phyloP scores from a whole-genome alignment of 2,329 filamentous ascomycete genomes.

The Xenoacremonium recifei region DNA sequence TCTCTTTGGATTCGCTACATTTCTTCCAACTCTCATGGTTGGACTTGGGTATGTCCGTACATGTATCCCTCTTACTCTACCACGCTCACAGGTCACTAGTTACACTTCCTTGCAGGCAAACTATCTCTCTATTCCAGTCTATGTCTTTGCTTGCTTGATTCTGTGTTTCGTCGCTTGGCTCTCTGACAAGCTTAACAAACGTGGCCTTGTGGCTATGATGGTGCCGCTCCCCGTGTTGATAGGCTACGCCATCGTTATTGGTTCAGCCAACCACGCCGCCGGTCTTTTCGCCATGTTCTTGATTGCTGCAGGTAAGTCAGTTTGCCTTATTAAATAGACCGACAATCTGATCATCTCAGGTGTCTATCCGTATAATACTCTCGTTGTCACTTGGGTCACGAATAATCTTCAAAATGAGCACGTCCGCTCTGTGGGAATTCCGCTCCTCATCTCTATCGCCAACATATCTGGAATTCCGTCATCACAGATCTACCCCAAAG shows the following conservation, averaged over 20 bases:
- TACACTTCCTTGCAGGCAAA: constrained; percentile 30
- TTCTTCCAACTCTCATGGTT: constrained; percentile 34
- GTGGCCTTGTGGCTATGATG: constrained; percentile 17
- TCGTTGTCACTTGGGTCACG: constrained; percentile 37
- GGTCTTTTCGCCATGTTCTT: constrained; percentile 26
- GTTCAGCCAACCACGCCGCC: constrained; percentile 20
- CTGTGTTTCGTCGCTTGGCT: constrained; percentile 9
- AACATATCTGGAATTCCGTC: constrained; percentile 48
- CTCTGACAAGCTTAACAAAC: constrained; percentile 23
- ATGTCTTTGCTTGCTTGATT: constrained; percentile 24
- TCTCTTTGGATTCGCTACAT: constrained; percentile 34
- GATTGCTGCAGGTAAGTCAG: constrained; percentile 12
- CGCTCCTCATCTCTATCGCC: constrained; percentile 44
- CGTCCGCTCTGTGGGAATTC: constrained; percentile 45
- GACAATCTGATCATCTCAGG: too few relatives aligned
- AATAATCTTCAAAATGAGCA: constrained; percentile 48
- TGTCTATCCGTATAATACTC: neutral
- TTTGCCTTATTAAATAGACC: too few relatives aligned
- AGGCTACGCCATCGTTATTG: constrained; percentile 28
- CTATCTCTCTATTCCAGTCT: constrained; percentile 35
- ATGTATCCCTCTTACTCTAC: accelerated
- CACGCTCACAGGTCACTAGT: neutral
- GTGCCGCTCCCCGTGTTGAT: constrained; percentile 22
- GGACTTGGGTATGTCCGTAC: constrained; percentile 35
- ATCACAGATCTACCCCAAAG: constrained; percentile 40